A percentile compares a stretch with the other conserved stretches of the same genome.
These are phyloP conservation scores for Verticillium nonalfalfae DNA, from an alignment of 2,329 filamentous ascomycete species.

Conservation along the genomic window DNA sequence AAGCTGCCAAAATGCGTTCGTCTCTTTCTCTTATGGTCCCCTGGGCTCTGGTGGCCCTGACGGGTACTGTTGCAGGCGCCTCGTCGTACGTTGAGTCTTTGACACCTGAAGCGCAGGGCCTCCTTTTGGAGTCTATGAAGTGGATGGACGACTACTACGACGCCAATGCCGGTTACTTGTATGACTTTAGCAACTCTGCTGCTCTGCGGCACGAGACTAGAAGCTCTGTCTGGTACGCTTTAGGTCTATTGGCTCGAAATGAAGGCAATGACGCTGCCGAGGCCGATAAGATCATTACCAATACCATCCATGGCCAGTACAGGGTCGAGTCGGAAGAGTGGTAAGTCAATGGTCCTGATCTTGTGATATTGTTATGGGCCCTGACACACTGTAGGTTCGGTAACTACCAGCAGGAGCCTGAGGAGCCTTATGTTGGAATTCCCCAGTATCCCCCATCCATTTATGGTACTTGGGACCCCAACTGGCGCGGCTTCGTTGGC, in stretches of 20 bases:
- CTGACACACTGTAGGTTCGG: constrained; percentile 27
- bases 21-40: background rate
- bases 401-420: constrained; percentile 46
- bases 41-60: background rate
- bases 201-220: constrained; percentile 51
- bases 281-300: constrained; percentile 46
- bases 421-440: constrained; percentile 51
- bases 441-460: constrained; percentile 41
- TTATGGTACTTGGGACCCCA: constrained; percentile 56
- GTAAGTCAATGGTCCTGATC: constrained; percentile 25
- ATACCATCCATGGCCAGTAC: constrained; percentile 46
- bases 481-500: constrained; percentile 58
- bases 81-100: constrained; percentile 11
- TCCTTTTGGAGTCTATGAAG: constrained; percentile 44
- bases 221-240: constrained; percentile 52
- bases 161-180: constrained; percentile 42
- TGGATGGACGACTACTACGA: constrained; percentile 53
- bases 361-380: constrained; percentile 10
- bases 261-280: constrained; percentile 38
- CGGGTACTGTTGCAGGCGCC: background rate
- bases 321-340: constrained; percentile 46
- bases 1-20: background rate
- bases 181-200: constrained; percentile 34
- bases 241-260: constrained; percentile 51
- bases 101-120: constrained; percentile 22